phyloP scores from a whole-genome alignment of 179 eudicot species.

The Pouteria campechiana region DNA sequence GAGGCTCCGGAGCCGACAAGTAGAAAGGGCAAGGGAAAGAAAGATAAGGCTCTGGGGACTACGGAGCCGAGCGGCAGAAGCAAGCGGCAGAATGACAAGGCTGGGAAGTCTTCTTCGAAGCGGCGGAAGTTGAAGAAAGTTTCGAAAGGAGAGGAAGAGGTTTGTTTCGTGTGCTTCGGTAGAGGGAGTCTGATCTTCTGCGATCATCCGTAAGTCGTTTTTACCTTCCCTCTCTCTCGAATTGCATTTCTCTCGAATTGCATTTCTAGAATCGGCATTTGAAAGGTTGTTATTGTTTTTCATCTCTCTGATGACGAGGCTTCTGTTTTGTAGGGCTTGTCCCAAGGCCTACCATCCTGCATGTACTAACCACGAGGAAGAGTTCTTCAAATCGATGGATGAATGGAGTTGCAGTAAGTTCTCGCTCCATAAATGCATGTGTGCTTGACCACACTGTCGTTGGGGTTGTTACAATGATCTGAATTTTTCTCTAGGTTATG shows the following conservation, averaged over 20 bases:
- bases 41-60: too few relatives aligned
- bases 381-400: constrained; percentile 58
- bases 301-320: not conserved
- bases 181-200: constrained; percentile 87
- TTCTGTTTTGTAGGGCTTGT: constrained; percentile 50
- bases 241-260: not conserved
- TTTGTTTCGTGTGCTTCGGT: constrained; percentile 89
- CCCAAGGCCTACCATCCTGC: constrained; percentile 98
- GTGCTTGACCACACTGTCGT: too few relatives aligned
- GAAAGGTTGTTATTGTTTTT: not conserved
- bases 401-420: constrained; percentile 89
- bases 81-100: not conserved
- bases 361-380: constrained; percentile 83
- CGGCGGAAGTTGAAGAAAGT: constrained; percentile 22
- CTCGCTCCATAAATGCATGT: too few relatives aligned
- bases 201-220: constrained; percentile 57
- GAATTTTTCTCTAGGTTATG: too few relatives aligned
- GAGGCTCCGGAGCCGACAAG: too few relatives aligned
- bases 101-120: too few relatives aligned
- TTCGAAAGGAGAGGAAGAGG: constrained; percentile 69
- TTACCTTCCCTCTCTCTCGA: not conserved
- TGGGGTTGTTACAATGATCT: too few relatives aligned
- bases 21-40: too few relatives aligned
- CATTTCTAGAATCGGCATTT: not conserved
- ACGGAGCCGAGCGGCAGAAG: not conserved